phyloP scores from a whole-genome alignment of 2,329 filamentous ascomycete species.

The Coniochaeta sp. region DNA sequence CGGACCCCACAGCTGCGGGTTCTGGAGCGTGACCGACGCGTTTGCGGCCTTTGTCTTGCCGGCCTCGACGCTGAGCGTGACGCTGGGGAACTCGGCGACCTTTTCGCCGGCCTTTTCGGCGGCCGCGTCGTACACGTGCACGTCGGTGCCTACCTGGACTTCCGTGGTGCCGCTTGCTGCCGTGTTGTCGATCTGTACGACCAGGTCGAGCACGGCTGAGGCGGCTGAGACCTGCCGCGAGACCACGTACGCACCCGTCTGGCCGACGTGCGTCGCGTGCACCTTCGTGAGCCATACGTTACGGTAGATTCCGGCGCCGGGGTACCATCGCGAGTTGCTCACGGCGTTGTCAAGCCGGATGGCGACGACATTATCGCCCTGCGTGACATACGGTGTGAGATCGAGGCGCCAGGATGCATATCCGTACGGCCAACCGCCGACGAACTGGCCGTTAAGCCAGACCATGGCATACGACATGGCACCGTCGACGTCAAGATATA shows the following conservation, averaged over 20 bases:
- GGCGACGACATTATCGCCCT: conserved; percentile 33
- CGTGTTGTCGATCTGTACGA: conserved; percentile 38
- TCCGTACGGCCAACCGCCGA: conserved; percentile 44
- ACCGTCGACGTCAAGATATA: conserved; percentile 42
- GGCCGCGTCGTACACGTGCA: conserved; percentile 28
- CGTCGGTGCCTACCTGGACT: conserved; percentile 30
- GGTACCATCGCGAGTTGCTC: conserved; percentile 45
- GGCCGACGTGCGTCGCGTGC: conserved; percentile 35
- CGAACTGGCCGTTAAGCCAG: conserved; percentile 41
- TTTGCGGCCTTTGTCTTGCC: conserved; percentile 25
- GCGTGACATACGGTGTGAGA: conserved; percentile 33
- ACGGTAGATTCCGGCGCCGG: conserved; percentile 45
- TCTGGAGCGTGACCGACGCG: conserved; percentile 23
- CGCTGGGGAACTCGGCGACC: conserved; percentile 25
- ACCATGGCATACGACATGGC: conserved; percentile 45
- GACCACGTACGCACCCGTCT: conserved; percentile 42
- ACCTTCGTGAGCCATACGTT: conserved; percentile 47
- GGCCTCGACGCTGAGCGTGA: conserved; percentile 19
- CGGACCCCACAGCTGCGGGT: conserved; percentile 41
- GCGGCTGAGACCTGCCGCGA: conserved; percentile 34
- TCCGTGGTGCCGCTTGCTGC: conserved; percentile 16
- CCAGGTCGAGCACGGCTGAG: conserved; percentile 35
- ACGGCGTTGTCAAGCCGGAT: conserved; percentile 43
- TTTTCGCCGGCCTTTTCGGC: conserved; percentile 20
- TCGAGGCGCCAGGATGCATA: conserved; percentile 45